Base-by-base conservation (phyloP, 768 basidiomycete genomes). In the Clavulina sp. region DNA sequence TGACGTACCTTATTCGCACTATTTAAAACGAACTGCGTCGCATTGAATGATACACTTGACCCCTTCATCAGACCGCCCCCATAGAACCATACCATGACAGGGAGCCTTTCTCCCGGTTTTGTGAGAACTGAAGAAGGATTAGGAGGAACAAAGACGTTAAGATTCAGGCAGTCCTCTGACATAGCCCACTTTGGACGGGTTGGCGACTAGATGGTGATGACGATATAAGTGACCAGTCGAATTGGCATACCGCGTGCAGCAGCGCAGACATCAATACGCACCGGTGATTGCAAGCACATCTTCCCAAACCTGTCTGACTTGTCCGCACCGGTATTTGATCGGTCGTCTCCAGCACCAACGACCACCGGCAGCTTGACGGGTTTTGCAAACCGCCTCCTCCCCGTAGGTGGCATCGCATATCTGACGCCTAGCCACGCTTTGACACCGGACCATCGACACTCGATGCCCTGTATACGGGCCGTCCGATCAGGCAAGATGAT, bases 71-170 rank as follows among this genome's bases (percentile, higher is more conserved):
- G 26, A 13, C 13, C 43, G 9, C 43, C 43, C 9, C 43, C 43
- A 46, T 46, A 46, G 26, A 46, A 16, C 43, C 43, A 46, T 9
- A 46, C 24, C 43, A 46, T 46, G 16, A 46, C 43, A 24, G 43
- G 43, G 26, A 46, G 43, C 9, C 24, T 46, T 9, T 13, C 26
- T 9, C 26, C 43, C 26, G 13, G 24, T 13, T 13, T 13, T 26
- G 13, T 9, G 43, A n/a, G n/a, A n/a, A n/a, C n/a, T n/a, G n/a
- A n/a, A n/a, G n/a, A n/a, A n/a, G n/a, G n/a, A n/a, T n/a, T n/a
- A n/a, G n/a, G n/a, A n/a, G 43, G 43, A 13, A 9, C 13, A 46
- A 13, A 16, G 43, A 46, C 43, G 26, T 46, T 46, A 9, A 46
- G 13, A 26, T 9, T 13, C 9, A 46, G 43, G 26, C 43, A 46